phyloP scores from a whole-genome alignment of 1,139 yeast species.

The Blastobotrys niveus region DNA sequence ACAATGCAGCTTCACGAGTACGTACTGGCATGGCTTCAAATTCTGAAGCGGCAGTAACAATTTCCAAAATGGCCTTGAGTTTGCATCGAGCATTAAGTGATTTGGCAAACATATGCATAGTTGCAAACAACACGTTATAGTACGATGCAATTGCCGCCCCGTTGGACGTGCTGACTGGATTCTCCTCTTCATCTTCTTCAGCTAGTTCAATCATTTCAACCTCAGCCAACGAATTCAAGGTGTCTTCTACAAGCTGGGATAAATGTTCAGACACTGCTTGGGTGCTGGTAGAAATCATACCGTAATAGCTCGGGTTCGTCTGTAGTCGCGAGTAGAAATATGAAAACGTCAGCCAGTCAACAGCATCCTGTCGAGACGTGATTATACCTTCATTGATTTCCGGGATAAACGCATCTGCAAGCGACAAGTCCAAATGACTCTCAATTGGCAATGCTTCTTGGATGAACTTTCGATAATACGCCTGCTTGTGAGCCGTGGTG shows the following conservation, averaged over 20 bases:
- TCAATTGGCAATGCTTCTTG: constrained; percentile 78
- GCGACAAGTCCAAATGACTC: constrained; percentile 53
- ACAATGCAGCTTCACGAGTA: constrained; percentile 47
- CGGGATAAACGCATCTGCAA: constrained; percentile 63
- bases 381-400: constrained; percentile 69
- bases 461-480: constrained; percentile 66
- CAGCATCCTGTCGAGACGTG: constrained; percentile 70
- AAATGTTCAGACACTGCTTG: constrained; percentile 71
- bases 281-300: constrained; percentile 56
- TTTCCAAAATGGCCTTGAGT: constrained; percentile 59
- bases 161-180: constrained; percentile 38
- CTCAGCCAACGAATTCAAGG: constrained; percentile 56
- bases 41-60: constrained; percentile 62
- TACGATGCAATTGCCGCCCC: constrained; percentile 73
- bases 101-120: constrained; percentile 57
- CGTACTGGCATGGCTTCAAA: constrained; percentile 61
- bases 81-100: constrained; percentile 52
- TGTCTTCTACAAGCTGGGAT: constrained; percentile 76
- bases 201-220: constrained; percentile 59
- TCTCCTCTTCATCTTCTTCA: constrained; percentile 33
- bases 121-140: constrained; percentile 55
- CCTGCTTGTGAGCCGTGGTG: constrained; percentile 51
- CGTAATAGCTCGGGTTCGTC: constrained; percentile 85
- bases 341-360: constrained; percentile 85
- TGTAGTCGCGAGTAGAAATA: constrained; percentile 76